Base-by-base conservation (phyloP, 2,329 filamentous ascomycete genomes). In the Colletotrichum shisoi region DNA sequence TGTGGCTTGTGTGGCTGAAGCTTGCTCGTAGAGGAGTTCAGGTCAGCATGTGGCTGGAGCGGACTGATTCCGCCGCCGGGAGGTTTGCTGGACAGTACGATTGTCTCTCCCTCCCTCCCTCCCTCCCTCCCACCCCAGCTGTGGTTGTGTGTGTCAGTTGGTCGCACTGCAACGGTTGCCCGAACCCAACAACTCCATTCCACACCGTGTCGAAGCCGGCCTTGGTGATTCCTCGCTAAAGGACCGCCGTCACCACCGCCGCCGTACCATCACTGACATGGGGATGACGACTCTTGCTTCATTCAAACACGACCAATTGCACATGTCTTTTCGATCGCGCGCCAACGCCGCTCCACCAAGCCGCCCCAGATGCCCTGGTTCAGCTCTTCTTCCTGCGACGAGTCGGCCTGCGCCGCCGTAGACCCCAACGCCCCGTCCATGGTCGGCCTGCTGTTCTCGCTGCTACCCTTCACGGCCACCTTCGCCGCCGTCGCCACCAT, bases 401-500 rank as follows among this genome's bases (percentile, higher is more conserved):
- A 84, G 73, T 87, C 87, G 78, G 80, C 81, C 67, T 89, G 88
- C 73, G 80, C 81, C 68, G 78, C 82, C 63, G 74, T 79, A 60
- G 75, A 79, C 49, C 79, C 83, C 39, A 72, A 73, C 62, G 74
- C 77, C 58, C 73, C 82, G 59, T 69, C 67, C 15, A 74, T 79
- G 46, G 73, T 83, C 42, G 79, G 83, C 51, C 79, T 83, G 39
- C 75, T 87, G 44, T 71, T 89, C 57, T 83, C 91, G 65, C 86
- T 92, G 27, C 83, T 86, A 3, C 91, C 92, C 0, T 92, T 95
- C 76, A 75, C 91, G 66, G 76, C 87, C 66, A 91, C 91, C 44
- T 94, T 94, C 77, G 70, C 86, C 69, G 73, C 85, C 57, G 86
- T 91, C 71, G 85, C 85, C 57, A 73, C 85, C 42, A 78, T 91